Conservation (phyloP, 495 filamentous ascomycete species). For the Penicillium cosmopolitanum region DNA sequence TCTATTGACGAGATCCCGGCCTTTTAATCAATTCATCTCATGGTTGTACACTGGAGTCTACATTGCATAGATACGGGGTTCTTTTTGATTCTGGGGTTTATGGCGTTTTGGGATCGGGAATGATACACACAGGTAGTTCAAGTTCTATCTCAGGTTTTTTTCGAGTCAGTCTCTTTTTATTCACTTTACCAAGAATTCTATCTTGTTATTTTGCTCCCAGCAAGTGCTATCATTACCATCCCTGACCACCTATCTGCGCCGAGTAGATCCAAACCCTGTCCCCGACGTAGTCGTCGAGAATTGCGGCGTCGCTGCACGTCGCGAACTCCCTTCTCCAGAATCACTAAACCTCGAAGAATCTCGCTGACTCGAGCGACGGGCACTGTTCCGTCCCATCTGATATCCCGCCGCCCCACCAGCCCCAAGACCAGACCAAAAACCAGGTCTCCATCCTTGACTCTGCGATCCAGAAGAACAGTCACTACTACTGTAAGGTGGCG, state of each 20-base stretch:
- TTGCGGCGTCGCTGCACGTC: constrained; percentile 33
- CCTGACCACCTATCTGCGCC: constrained; percentile 61
- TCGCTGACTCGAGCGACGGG: constrained; percentile 24
- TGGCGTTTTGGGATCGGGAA: constrained; percentile 16
- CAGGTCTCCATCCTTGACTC: constrained; percentile 69
- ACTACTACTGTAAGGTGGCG: constrained; percentile 57
- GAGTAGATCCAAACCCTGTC: constrained; percentile 90
- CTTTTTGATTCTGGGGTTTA: constrained; percentile 14
- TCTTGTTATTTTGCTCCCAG: not conserved
- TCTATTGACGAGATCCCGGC: constrained; percentile 43
- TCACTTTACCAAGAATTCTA: not conserved
- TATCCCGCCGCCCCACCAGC: constrained; percentile 75
- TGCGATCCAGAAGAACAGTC: not conserved
- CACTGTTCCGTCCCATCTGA: constrained; percentile 60
- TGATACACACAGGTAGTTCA: constrained; percentile 20
- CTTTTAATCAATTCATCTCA: constrained; percentile 20
- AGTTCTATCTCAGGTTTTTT: constrained; percentile 6
- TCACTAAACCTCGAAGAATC: constrained; percentile 27
- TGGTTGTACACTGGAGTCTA: not conserved
- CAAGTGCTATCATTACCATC: not conserved
- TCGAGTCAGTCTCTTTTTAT: not conserved
- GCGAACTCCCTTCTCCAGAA: constrained; percentile 56
- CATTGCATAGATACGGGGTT: constrained; percentile 1
- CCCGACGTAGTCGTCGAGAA: constrained; percentile 64
- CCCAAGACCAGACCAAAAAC: constrained; percentile 83